Base-by-base conservation (phyloP, 139 green algal genomes). In the Parachlorella kessleri region DNA sequence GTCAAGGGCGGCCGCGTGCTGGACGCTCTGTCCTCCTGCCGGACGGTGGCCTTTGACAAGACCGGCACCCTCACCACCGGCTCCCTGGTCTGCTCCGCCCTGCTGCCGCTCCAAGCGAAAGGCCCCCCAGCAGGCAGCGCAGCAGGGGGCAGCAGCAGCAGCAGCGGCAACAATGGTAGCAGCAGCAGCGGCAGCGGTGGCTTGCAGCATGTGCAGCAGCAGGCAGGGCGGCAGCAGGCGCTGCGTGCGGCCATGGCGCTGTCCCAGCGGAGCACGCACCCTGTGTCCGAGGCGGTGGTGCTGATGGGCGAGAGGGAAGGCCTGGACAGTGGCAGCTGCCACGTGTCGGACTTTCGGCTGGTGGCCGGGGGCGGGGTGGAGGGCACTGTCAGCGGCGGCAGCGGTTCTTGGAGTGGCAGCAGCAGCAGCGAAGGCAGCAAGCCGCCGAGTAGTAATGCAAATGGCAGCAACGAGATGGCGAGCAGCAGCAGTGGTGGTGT, bases 11-110 rank as follows among this genome's bases (percentile, higher is more conserved):
- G 89, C 3, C 77, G 78, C 1, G 90, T 95, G 23, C 78, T 98
- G 64, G 94, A 98, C 70, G 90, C 88, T 0, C 84, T 97, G 67
- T 71, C 73, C 3, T 53, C 33, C 7, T 92, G 84, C 80, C 74
- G 26, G 10, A 89, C 85, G 1, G 79, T 96, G 0, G 94, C 91
- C 1, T 88, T 98, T 39, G 94, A 98, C 85, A 98, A 98, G 85
- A 97, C 94, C 30, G 92, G 92, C 72, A 98, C 94, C 37, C 86
- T 97, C 36, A 97, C 94, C n/a, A 92, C 85, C 0, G 94, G 94
- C 38, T 72, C 76, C 6, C 84, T 97, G 6, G 78, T 78, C 33
- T 87, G 81, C 79, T 84, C 82, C 37, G 63, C 64, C 40, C 75
- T 86, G 65, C 55, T 36, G 1, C 53, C 74, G 0, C 40, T 83